Base-by-base conservation (phyloP, 805 yeast species). In the Teunomyces tritomae region DNA sequence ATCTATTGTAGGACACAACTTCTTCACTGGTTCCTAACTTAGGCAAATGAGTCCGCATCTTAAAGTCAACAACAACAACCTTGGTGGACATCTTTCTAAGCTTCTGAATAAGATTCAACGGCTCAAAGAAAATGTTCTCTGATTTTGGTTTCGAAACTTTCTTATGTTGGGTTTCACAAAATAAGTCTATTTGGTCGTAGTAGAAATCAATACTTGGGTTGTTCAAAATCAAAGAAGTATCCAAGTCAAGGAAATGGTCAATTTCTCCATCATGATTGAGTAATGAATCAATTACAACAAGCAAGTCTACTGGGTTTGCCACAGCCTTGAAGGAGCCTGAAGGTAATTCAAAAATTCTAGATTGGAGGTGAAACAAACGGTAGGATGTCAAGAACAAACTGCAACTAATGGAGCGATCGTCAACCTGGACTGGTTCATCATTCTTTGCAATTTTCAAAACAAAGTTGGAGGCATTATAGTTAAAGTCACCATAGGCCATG, bases 151-250 rank as follows among this genome's bases (percentile, higher is more conserved):
- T 28, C 17, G 40, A 3, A 5, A 33, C n/a, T 5, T 30, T 30
- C 28, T 30, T 43, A 5, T 35, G 16, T 9, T 5, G 6, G 14
- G 14, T 37, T 11, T 44, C 39, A 16, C 8, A 24, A 16, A 37
- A 5, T 8, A 20, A 24, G 7, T 62, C 62, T 11, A 69, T 45
- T 49, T 73, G 77, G 49, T 73, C 77, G 32, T 67, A 65, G 49
- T 66, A 73, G 27, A 71, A 48, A 47, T 65, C 67, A 26, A 73
- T 44, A 2, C 61, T 60, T 2, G 77, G 76, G 39, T 61, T 61
- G 1, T 75, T 65, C 20, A 73, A 44, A 17, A 57, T 63, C 28
- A 67, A 48, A 4, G 49, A 52, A 6, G 60, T 51, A 11, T 48
- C 46, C 34, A 53, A 45, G 42, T 61, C 55, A 29, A 58, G 47